Base-by-base conservation (phyloP, 1,139 yeast genomes). In the Eremothecium coryli region DNA sequence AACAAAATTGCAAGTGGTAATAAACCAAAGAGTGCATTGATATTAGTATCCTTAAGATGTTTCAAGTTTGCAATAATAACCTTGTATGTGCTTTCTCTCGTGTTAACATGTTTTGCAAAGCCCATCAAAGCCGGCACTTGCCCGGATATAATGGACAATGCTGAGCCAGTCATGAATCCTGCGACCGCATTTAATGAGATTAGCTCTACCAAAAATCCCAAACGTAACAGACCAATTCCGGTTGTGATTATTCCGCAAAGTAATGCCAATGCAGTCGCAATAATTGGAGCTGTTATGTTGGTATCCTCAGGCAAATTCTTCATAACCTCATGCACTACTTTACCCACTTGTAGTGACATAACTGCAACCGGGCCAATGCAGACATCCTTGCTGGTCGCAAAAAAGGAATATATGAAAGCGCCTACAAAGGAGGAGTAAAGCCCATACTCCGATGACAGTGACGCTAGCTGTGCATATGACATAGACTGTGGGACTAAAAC, bases 331-430 rank as follows among this genome's bases (percentile, higher is more conserved):
- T 73, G 71, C 38, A 86, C 70, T 33, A 84, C 88, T 55, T 80
- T 82, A 31, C 88, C 76, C 20, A 84, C 86, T 57, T 86, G 88
- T 45, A 76, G 59, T 10, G 95, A 82, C 95, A 88, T 86, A 41
- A 88, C 96, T 2, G 97, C 97, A 25, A 88, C 97, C 4, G 97
- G 96, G 21, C 96, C 97, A 50, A 88, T 86, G 42, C 93, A 81
- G 29, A 88, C 95, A 66, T 88, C 97, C 61, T 86, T 88, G 13
- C 94, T 82, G 12, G 96, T 88, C 11, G 96, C 97, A 58, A 88
- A 88, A 50, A 86, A 72, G 32, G 93, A 79, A 58, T 88, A 88
- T 38, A 82, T 73, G 55, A 85, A 73, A 12, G 86, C 94, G 52
- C 97, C 97, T 32, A 88, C 81, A 53, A 88, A 88, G 0, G 95